Evolutionary conservation across 805 yeast genomes (phyloP).

Genomic region (Suhomyces sp.): DNA sequence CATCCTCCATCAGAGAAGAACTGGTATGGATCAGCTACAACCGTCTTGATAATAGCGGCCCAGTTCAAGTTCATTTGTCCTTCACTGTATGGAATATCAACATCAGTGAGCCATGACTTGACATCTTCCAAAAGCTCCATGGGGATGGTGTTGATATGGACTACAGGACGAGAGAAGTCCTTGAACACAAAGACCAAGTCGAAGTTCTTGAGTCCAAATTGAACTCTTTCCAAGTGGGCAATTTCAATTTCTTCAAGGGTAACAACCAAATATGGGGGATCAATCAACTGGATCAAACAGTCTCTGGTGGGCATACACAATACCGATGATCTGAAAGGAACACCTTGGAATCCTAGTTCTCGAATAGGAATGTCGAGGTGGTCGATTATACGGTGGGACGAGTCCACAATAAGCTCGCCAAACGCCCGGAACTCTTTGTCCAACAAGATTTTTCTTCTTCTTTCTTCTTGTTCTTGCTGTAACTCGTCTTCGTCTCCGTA

Average conservation of each 20-base stretch:
- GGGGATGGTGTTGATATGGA: conserved; percentile 92
- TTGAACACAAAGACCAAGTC: conserved; percentile 96
- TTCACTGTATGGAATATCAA: conserved; percentile 91
- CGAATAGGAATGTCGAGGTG: conserved; percentile 86
- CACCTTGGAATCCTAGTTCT: conserved; percentile 96
- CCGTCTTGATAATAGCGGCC: conserved; percentile 92
- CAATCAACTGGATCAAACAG: conserved; percentile 89
- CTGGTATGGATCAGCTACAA: conserved; percentile 87
- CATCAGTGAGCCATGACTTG: conserved; percentile 96
- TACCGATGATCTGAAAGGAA: conserved; percentile 91
- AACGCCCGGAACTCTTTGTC: conserved; percentile 89
- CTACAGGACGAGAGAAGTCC: conserved; percentile 83
- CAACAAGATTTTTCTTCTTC: conserved; percentile 83
- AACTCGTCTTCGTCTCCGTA: conserved; percentile 98
- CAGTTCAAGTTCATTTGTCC: conserved; percentile 96
- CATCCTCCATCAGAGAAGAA: conserved; percentile 95
- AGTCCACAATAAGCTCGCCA: conserved; percentile 87
- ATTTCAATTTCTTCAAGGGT: conserved; percentile 90
- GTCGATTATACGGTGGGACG: conserved; percentile 78
- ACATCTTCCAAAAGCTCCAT: conserved; percentile 88
- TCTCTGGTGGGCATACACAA: conserved; percentile 96
- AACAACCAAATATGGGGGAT: conserved; percentile 91
- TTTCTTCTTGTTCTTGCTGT: conserved; percentile 97
- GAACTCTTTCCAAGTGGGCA: conserved; percentile 95
- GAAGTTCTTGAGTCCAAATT: conserved; percentile 93